Evolutionary conservation across 1,139 yeast species (phyloP), one percentile per base, ranked within the genome.

Genomic region (Yamadazyma triangularis): DNA sequence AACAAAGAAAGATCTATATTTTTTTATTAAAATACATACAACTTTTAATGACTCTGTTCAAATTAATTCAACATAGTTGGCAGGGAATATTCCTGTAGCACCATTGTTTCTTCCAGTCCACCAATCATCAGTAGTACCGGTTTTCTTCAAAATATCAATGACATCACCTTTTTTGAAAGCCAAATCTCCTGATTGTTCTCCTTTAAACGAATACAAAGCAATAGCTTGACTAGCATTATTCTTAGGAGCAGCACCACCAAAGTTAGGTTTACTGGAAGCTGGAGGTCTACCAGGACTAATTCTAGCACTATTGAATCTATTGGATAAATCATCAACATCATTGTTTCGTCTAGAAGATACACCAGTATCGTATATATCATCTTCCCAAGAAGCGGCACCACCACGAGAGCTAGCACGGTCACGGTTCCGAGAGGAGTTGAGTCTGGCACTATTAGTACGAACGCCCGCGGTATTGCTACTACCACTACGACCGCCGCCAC

Each of bases 61-160:
- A 35, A 85, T 82, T 48, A 88, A 59, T 50, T 88, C 94, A 26
- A 91, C 96, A 51, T 91, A 91, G 54, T 91, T 91, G 2, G 98
- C 98, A 8, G 98, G 98, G 70, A 91, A 91, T 15, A 89, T 88
- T 30, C 98, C 98, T 41, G 86, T 84, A 35, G 60, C 61, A 4
- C 94, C 93, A 46, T 83, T 84, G 37, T 79, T 68, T 51, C 83
- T 77, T 13, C 98, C 98, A 0, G 96, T 88, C 98, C 98, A 91
- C 98, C 98, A 91, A 54, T 91, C 98, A 54, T 91, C 95, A 30
- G 79, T 76, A 9, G 95, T 82, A 11, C 83, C 88, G 10, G 94
- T 77, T 56, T 83, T 86, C 56, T 88, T 86, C 31, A 85, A 64
- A 43, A 91, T 83, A 26, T 86, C 83, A 47, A 91, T 85, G n/a